phyloP scores from a whole-genome alignment of 2,329 filamentous ascomycete genomes.

The Dactylellina parvicollis region DNA sequence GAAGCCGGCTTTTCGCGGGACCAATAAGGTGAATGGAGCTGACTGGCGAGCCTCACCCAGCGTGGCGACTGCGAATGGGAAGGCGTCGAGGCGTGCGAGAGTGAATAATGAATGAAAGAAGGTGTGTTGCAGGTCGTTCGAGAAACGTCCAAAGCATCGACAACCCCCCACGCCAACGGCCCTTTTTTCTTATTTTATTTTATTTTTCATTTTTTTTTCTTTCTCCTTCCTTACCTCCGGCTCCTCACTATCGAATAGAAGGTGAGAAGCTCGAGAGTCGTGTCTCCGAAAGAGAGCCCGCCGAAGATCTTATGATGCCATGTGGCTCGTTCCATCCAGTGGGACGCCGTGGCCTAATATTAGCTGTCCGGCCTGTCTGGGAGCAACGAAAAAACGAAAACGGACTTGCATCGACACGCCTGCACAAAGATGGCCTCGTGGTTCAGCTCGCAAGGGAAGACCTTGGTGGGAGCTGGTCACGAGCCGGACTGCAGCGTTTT shows the following conservation, averaged over 20 bases:
- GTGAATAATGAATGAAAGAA: too few species aligned
- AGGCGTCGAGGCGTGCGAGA: slow-evolving; percentile 17
- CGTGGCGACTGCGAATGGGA: slow-evolving; percentile 40
- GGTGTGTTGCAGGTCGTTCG: slow-evolving; percentile 28
- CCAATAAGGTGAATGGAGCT: slow-evolving; percentile 10
- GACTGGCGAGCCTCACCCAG: slow-evolving; percentile 49
- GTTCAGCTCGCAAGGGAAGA: slow-evolving; percentile 53
- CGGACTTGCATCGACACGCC: slow-evolving; percentile 51
- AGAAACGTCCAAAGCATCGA: slow-evolving; percentile 18
- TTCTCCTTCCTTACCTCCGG: slow-evolving; percentile 8
- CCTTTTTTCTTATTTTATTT: not conserved
- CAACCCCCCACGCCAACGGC: slow-evolving; percentile 42
- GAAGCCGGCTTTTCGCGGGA: slow-evolving; percentile 32
- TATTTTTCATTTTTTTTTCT: slow-evolving; percentile 18
- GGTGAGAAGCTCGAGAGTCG: not conserved
- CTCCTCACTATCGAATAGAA: slow-evolving; percentile 35
- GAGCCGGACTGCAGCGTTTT: slow-evolving; percentile 37
- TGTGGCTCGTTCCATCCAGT: slow-evolving; percentile 46
- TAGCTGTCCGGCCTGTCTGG: too few species aligned
- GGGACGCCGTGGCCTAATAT: slow-evolving; percentile 34
- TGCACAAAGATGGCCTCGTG: slow-evolving; percentile 52
- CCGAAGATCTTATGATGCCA: slow-evolving; percentile 48
- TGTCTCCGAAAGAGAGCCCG: slow-evolving; percentile 17
- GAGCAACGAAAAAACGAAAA: slow-evolving; percentile 49
- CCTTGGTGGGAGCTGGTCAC: slow-evolving; percentile 53